Conservation (phyloP, 2,329 filamentous ascomycete genomes). For the Aspergillus sojae region DNA sequence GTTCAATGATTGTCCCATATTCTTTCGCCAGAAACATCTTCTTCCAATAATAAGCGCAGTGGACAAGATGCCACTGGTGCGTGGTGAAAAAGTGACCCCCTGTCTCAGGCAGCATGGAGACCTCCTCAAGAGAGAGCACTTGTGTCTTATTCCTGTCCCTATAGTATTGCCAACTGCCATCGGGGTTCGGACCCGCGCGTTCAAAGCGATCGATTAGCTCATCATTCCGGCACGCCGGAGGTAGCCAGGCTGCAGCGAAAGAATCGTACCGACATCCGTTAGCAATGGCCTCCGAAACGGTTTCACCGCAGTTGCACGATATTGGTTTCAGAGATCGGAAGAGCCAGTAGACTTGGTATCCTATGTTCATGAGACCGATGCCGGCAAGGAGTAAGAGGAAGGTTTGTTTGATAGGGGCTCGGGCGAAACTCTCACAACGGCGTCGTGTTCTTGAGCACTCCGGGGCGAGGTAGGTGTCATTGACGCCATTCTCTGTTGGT, state of each 20-base stretch:
- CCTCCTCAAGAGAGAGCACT: slow-evolving; percentile 17
- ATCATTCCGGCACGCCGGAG: slow-evolving; percentile 35
- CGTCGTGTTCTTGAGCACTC: too few relatives aligned
- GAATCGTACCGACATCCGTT: slow-evolving; percentile 39
- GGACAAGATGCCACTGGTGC: slow-evolving; percentile 34
- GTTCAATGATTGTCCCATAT: slow-evolving; percentile 25
- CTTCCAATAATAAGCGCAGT: slow-evolving; percentile 40
- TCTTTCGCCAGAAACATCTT: slow-evolving; percentile 24
- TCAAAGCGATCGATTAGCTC: slow-evolving; percentile 39
- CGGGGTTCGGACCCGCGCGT: slow-evolving; percentile 27
- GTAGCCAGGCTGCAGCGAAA: slow-evolving; percentile 40
- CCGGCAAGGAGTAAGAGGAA: background rate
- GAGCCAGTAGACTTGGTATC: background rate
- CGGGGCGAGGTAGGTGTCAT: too few relatives aligned
- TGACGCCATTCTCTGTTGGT: too few relatives aligned
- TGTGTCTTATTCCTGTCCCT: slow-evolving; percentile 28
- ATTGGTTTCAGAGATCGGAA: slow-evolving; percentile 9
- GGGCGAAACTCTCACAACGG: background rate
- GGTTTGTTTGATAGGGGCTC: background rate
- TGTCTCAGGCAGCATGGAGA: slow-evolving; percentile 24
- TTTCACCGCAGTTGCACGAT: slow-evolving; percentile 38
- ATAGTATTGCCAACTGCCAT: slow-evolving; percentile 38
- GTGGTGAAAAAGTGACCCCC: slow-evolving; percentile 22
- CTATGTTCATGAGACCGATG: slow-evolving; percentile 1
- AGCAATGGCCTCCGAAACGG: slow-evolving; percentile 29